These are phyloP conservation scores for Rhodotorula taiwanensis DNA, from an alignment of 768 basidiomycete genomes.

Conservation along the genomic window DNA sequence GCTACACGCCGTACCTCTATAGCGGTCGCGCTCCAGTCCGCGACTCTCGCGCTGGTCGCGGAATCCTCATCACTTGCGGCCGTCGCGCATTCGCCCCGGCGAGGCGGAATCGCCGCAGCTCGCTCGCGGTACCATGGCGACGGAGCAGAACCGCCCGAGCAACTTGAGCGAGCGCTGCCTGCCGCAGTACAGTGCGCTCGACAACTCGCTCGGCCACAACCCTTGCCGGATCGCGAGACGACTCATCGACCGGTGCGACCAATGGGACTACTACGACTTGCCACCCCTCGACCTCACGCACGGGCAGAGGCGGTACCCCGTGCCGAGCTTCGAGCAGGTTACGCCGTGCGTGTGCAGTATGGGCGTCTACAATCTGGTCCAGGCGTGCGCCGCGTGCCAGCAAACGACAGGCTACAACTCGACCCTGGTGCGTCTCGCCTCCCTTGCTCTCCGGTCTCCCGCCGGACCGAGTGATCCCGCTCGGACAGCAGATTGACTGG, in stretches of 20 bases:
- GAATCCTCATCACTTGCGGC: background rate
- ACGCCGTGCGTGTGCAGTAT: conserved; percentile 10
- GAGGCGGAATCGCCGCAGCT: no score
- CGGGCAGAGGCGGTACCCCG: conserved; percentile 5
- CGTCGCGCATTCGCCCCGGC: background rate
- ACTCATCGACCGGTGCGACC: conserved; percentile 2
- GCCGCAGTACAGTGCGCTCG: conserved; percentile 19
- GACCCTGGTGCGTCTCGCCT: conserved; percentile 9
- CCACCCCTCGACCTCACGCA: conserved; percentile 2
- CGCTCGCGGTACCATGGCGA: background rate
- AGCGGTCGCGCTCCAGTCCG: no score
- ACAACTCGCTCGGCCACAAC: conserved; percentile 44
- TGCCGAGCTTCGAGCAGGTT: background rate
- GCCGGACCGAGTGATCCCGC: background rate
- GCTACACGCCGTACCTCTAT: no score
- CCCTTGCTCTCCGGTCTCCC: background rate
- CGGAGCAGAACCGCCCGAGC: background rate
- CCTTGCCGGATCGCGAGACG: conserved; percentile 41
- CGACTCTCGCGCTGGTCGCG: no score
- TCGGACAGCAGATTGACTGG: background rate
- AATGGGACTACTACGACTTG: conserved; percentile 9
- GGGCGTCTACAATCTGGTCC: conserved; percentile 32
- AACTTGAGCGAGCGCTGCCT: conserved; percentile 8
- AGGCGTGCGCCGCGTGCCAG: conserved; percentile 30
- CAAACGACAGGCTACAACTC: background rate